phyloP scores from a whole-genome alignment of 352 stramenopile genomes.

The Globisporangium orthogonon region DNA sequence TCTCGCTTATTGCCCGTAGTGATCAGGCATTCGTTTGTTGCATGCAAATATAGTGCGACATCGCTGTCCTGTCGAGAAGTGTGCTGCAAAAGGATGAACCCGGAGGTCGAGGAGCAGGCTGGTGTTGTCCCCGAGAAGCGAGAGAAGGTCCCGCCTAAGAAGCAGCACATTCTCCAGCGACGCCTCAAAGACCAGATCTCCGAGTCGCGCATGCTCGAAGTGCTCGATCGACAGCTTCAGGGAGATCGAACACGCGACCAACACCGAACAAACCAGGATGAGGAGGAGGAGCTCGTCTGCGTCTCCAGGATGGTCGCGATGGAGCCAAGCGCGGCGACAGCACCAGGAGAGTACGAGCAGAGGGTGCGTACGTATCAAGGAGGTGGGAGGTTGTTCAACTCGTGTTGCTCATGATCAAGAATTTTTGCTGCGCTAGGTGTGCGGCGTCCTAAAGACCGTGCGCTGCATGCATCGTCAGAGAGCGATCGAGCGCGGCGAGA shows the following conservation, averaged over 20 bases:
- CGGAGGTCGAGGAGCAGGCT: constrained; percentile 8
- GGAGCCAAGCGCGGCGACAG: constrained; percentile 10
- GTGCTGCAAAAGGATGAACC: constrained; percentile 3
- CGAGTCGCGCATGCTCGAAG: constrained; percentile 61
- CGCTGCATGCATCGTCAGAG: constrained; percentile 31
- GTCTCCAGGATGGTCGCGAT: constrained; percentile 64
- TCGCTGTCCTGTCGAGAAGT: no score
- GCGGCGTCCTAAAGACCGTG: constrained; percentile 33
- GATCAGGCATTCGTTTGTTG: no score
- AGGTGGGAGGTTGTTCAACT: background rate
- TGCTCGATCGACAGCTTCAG: constrained; percentile 47
- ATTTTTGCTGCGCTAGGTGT: constrained; percentile 13
- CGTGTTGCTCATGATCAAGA: background rate
- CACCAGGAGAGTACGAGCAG: constrained; percentile 17
- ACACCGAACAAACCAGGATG: constrained; percentile 20
- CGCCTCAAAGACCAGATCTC: constrained; percentile 54
- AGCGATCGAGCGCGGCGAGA: constrained; percentile 12
- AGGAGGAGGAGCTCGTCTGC: constrained; percentile 60
- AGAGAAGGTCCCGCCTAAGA: constrained; percentile 3
- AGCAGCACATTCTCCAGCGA: constrained; percentile 32
- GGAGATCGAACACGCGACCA: constrained; percentile 8
- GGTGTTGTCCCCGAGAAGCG: background rate
- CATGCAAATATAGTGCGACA: no score
- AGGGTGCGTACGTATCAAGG: constrained; percentile 15
- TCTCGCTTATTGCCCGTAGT: no score